These are phyloP conservation scores for Tephrocybe sp. DNA, from an alignment of 768 basidiomycete species.

Conservation along the genomic window DNA sequence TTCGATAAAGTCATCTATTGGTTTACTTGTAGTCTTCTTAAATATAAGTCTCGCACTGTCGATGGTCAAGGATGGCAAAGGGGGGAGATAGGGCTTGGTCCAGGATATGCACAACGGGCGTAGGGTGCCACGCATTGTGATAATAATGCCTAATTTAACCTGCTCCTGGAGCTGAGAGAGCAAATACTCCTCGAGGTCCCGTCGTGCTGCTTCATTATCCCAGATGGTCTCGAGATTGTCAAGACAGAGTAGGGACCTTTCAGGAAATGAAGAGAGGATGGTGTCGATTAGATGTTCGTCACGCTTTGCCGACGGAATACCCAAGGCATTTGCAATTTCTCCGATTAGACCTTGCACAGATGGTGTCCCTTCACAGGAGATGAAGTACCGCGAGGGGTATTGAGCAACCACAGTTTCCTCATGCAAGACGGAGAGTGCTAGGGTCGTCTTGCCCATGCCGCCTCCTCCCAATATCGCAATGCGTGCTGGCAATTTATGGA, in stretches of 20 bases:
- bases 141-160: conserved; percentile 1
- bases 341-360: neutral
- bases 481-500: no score
- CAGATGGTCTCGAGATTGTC: no score
- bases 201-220: no score
- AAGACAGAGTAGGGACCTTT: neutral
- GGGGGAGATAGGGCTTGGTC: neutral
- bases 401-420: no score
- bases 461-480: no score
- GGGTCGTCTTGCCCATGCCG: no score
- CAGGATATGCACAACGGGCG: neutral
- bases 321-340: conserved; percentile 3
- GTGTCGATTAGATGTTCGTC: neutral
- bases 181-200: neutral
- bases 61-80: neutral
- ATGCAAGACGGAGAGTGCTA: no score
- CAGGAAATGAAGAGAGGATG: neutral
- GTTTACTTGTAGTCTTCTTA: neutral
- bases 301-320: neutral
- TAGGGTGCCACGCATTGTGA: conserved; percentile 8
- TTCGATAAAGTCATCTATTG: neutral
- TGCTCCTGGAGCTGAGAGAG: no score
- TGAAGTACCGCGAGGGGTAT: conserved; percentile 3
- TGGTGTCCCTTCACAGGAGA: conserved; percentile 6
- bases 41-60: neutral